Percentiles rank a stretch among this genome's conserved stretches.
phyloP scores from a whole-genome alignment of 202 grass and related monocot species.

The Setaria italica region DNA sequence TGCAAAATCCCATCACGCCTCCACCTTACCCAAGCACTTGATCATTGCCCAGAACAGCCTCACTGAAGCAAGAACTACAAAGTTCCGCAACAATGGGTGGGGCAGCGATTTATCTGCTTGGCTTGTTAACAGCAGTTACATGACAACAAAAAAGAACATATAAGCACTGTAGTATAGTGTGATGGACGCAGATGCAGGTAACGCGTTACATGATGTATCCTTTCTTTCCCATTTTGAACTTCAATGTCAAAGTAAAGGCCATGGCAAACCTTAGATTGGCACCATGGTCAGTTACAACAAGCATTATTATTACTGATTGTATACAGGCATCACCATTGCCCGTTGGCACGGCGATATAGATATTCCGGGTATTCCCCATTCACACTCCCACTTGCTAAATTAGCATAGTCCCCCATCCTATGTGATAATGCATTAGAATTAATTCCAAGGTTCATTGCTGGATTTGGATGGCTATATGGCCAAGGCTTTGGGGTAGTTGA shows the following conservation, averaged over 20 bases:
- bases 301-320: slow-evolving; percentile 49
- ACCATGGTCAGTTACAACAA: slow-evolving; percentile 52
- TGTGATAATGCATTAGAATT: slow-evolving; percentile 49
- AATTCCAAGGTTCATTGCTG: slow-evolving; percentile 55
- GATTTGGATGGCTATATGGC: slow-evolving; percentile 55
- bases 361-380: slow-evolving; percentile 65
- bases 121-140: slow-evolving; percentile 15
- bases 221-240: slow-evolving; percentile 48
- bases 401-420: slow-evolving; percentile 54
- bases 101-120: background rate
- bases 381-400: slow-evolving; percentile 57
- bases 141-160: slow-evolving; percentile 7
- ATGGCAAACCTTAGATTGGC: slow-evolving; percentile 42
- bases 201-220: slow-evolving; percentile 44
- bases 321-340: slow-evolving; percentile 58
- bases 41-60: background rate
- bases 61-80: background rate
- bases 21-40: background rate
- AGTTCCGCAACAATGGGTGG: background rate
- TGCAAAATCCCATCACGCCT: slow-evolving; percentile 27
- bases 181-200: background rate
- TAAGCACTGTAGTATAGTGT: background rate
- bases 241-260: slow-evolving; percentile 37
- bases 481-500: slow-evolving; percentile 49
- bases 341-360: slow-evolving; percentile 66